phyloP scores from a whole-genome alignment of 768 basidiomycete genomes.

The Collybia sordida region DNA sequence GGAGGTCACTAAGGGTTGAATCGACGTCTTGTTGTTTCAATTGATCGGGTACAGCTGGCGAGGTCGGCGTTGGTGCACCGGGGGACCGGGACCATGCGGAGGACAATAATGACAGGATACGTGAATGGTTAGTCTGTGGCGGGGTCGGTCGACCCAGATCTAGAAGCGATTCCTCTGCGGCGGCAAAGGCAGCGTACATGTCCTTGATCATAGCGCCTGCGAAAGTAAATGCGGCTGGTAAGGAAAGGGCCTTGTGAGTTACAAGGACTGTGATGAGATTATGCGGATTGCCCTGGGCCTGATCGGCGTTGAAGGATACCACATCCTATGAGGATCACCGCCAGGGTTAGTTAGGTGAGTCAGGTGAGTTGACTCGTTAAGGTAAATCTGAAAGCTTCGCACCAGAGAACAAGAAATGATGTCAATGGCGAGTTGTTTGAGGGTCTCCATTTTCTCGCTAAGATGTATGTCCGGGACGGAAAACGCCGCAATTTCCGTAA shows the following conservation, averaged over 20 bases:
- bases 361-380: not conserved
- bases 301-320: constrained; percentile 50
- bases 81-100: constrained; percentile 13
- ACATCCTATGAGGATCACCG: constrained; percentile 49
- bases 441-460: constrained; percentile 23
- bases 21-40: constrained; percentile 12
- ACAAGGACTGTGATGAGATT: constrained; percentile 55
- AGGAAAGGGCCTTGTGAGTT: constrained; percentile 37
- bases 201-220: constrained; percentile 38
- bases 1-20: constrained; percentile 11
- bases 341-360: constrained; percentile 5
- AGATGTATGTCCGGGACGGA: constrained; percentile 27
- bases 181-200: constrained; percentile 33
- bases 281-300: constrained; percentile 29
- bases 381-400: constrained; percentile 10
- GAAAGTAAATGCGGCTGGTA: constrained; percentile 50
- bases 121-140: constrained; percentile 12
- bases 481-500: constrained; percentile 44
- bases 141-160: constrained; percentile 13
- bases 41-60: not conserved
- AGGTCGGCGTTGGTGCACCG: constrained; percentile 4
- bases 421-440: constrained; percentile 44
- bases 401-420: constrained; percentile 58
- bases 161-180: constrained; percentile 22
- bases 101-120: constrained; percentile 12